Evolutionary conservation across 208 protist genomes (phyloP), one percentile per base, ranked within the genome.

Genomic region (Leishmania tarentolae): DNA sequence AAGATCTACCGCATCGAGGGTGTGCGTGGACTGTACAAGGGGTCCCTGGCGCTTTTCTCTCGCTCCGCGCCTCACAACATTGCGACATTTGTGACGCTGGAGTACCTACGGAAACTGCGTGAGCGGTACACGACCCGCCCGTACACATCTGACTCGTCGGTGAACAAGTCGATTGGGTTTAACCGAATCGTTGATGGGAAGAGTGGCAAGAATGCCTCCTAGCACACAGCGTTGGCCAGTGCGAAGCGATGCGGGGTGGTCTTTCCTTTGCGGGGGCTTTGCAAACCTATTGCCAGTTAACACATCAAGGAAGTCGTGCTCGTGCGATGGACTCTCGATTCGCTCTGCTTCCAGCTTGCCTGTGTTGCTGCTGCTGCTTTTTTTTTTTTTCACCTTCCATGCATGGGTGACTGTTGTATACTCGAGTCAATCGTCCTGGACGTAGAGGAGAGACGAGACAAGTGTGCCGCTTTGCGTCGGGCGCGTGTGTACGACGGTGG

Each of bases 11-110:
- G 84, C 15, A 84, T 92, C 28, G 92, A 95, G 75, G 92, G 92
- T n/a, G 53, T 93, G 31, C 70, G 76, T 31, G 92, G 90, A n/a
- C 71, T 93, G 73, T 95, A 94, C 88, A 95, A 95, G 82, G 92
- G 92, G 28, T 86, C 82, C 28, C 59, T 83, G 42, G 87, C 92
- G 15, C 81, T 93, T 7, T 92, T 92, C 73, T 78, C 81, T 28
- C 88, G 92, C 72, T 88, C 83, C 24, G 90, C 85, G 17, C 92
- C 92, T 61, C 90, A 95, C 85, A 94, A 82, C 47, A 84, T 94
- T 61, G 75, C 78, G 17, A 94, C 87, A 19, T 95, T 95, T 65
- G 81, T 93, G 28, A 76, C 84, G 21, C 84, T 94, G 40, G 90
- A 95, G 85, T 85, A 83, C 57, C 52, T 95, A 44, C 84, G 88